Evolutionary conservation across 768 basidiomycete genomes (phyloP).

Genomic region (Tubosaeta sp.): DNA sequence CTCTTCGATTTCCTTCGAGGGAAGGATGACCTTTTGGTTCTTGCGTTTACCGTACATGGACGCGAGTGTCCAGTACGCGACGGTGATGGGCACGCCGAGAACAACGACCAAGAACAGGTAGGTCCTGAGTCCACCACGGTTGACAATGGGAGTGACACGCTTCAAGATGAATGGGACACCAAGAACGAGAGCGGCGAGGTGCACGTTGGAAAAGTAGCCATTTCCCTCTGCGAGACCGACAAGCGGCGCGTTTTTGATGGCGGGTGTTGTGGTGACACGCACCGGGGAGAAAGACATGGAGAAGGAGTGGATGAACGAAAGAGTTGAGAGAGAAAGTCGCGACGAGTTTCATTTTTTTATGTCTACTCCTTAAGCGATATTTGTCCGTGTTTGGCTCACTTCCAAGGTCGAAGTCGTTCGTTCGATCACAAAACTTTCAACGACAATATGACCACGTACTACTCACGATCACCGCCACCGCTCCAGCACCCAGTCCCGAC

Average conservation of each 20-base stretch:
- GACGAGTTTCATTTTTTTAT: slow-evolving; percentile 15
- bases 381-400: slow-evolving; percentile 15
- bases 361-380: slow-evolving; percentile 4
- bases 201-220: slow-evolving; percentile 75
- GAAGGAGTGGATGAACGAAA: slow-evolving; percentile 17
- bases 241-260: slow-evolving; percentile 83
- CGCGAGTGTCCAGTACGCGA: slow-evolving; percentile 88
- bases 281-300: slow-evolving; percentile 46
- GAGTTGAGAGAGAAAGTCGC: slow-evolving; percentile 1
- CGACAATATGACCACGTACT: slow-evolving; percentile 31
- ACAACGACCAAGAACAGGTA: slow-evolving; percentile 77
- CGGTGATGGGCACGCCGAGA: slow-evolving; percentile 68
- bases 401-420: background rate
- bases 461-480: slow-evolving; percentile 65
- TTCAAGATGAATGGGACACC: slow-evolving; percentile 84
- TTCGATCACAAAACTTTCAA: background rate
- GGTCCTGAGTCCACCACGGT: slow-evolving; percentile 78
- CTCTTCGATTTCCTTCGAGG: slow-evolving; percentile 79
- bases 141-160: slow-evolving; percentile 74
- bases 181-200: slow-evolving; percentile 74
- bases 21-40: slow-evolving; percentile 82
- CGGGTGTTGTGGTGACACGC: slow-evolving; percentile 60
- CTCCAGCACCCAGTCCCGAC: slow-evolving; percentile 87
- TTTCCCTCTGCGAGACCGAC: slow-evolving; percentile 83
- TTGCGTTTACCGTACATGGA: slow-evolving; percentile 75